Percentiles rank a stretch among this genome's conserved stretches.
Evolutionary conservation across 2,329 filamentous ascomycete genomes (phyloP).

Genomic region (Mariannaea sp.): DNA sequence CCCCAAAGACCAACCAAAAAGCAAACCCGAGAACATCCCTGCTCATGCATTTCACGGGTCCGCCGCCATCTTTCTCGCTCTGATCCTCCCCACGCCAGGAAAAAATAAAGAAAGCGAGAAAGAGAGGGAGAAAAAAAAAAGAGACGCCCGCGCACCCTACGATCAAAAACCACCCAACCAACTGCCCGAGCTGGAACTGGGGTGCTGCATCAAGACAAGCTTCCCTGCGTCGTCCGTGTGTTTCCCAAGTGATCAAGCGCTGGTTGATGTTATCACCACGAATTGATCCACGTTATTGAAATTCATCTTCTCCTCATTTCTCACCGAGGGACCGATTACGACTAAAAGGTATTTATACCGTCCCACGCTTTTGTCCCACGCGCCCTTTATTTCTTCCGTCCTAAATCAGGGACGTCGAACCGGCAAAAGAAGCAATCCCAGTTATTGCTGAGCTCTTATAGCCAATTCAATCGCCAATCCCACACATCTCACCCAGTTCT

Average conservation of each 20-base stretch:
- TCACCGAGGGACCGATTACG: neutral
- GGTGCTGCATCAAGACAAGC: constrained; percentile 9
- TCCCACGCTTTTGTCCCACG: constrained; percentile 21
- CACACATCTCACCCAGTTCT: constrained; percentile 6
- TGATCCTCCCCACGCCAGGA: constrained; percentile 7
- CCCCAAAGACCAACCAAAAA: neutral
- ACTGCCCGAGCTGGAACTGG: neutral
- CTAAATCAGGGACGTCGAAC: neutral
- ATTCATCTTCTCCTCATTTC: neutral
- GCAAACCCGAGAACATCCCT: constrained; percentile 16
- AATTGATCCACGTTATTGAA: neutral
- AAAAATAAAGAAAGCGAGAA: too few species aligned
- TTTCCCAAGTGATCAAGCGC: constrained; percentile 10
- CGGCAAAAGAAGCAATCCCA: constrained; percentile 7
- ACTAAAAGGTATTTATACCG: neutral
- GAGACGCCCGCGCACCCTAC: constrained; percentile 5
- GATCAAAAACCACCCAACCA: constrained; percentile 9
- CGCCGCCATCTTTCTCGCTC: constrained; percentile 14
- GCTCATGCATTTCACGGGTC: constrained; percentile 18
- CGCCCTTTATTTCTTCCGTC: neutral
- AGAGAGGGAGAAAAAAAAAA: too few species aligned
- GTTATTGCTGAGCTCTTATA: neutral
- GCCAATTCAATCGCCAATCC: constrained; percentile 11
- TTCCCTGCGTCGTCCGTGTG: neutral
- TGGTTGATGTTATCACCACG: neutral